Conservation (phyloP, 1,139 yeast genomes). For the Kodamaea sp. region DNA sequence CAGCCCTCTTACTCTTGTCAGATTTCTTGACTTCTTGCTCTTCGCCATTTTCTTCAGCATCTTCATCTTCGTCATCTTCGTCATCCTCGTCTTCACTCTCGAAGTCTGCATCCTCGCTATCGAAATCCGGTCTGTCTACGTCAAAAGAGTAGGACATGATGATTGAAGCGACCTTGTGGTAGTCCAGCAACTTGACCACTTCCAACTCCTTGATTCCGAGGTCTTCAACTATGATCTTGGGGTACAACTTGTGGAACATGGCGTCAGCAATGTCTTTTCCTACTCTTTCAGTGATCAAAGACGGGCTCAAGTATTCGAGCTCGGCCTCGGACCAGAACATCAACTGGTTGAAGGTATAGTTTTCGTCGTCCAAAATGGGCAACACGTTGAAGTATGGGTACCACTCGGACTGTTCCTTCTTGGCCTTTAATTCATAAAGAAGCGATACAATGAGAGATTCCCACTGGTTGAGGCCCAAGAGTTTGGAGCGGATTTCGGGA, state of each 20-base stretch:
- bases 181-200: conserved; percentile 52
- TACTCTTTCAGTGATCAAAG: conserved; percentile 65
- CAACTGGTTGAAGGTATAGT: conserved; percentile 57
- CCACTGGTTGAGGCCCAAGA: conserved; percentile 66
- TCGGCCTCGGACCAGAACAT: conserved; percentile 75
- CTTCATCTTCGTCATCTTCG: conserved; percentile 13
- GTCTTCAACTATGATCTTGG: conserved; percentile 22
- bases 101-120: conserved; percentile 19
- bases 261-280: conserved; percentile 69
- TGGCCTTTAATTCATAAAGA: conserved; percentile 53
- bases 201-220: conserved; percentile 26
- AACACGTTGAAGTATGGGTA: conserved; percentile 66
- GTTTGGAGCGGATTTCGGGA: conserved; percentile 32
- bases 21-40: conserved; percentile 16
- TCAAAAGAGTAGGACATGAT: conserved; percentile 51
- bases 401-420: conserved; percentile 58
- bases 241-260: conserved; percentile 47
- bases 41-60: conserved; percentile 11
- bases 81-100: conserved; percentile 22
- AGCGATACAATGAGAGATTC: conserved; percentile 69
- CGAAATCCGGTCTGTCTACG: conserved; percentile 26
- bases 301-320: conserved; percentile 59
- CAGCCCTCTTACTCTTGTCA: conserved; percentile 2
- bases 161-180: conserved; percentile 66
- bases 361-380: conserved; percentile 46